Percentiles rank a stretch among this genome's conserved stretches.
These are phyloP conservation scores for Picea sitchensis DNA, from an alignment of 75 land plant species.

Conservation along the genomic window DNA sequence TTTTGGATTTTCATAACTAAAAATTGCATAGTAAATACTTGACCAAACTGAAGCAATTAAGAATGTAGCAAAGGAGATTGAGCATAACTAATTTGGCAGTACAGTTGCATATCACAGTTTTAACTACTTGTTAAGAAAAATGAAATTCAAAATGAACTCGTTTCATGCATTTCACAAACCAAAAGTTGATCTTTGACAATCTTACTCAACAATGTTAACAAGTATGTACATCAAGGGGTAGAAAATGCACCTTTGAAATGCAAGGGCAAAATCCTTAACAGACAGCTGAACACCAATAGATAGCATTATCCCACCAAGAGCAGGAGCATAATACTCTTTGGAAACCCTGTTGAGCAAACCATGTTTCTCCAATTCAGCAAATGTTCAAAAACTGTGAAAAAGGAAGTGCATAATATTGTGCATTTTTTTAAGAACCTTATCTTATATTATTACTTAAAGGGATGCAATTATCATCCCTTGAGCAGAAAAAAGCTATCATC, in stretches of 20 bases:
- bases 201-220: neutral
- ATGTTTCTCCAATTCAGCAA: neutral
- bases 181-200: neutral
- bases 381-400: neutral
- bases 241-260: conserved; percentile 61
- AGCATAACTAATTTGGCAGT: neutral
- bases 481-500: neutral
- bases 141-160: too few relatives aligned
- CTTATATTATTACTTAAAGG: neutral
- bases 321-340: conserved; percentile 94
- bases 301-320: conserved; percentile 98
- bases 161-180: neutral
- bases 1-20: too few relatives aligned
- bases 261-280: conserved; percentile 84
- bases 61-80: neutral
- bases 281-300: conserved; percentile 94
- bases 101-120: too few relatives aligned
- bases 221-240: neutral
- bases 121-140: too few relatives aligned
- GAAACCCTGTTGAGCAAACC: conserved; percentile 64
- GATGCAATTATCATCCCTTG: neutral
- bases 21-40: neutral
- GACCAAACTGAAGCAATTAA: neutral
- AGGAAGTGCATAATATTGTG: neutral
- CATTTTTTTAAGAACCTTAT: neutral